These are phyloP conservation scores for Neopestalotiopsis rosae DNA, from an alignment of 2,329 filamentous ascomycete species.

Conservation along the genomic window DNA sequence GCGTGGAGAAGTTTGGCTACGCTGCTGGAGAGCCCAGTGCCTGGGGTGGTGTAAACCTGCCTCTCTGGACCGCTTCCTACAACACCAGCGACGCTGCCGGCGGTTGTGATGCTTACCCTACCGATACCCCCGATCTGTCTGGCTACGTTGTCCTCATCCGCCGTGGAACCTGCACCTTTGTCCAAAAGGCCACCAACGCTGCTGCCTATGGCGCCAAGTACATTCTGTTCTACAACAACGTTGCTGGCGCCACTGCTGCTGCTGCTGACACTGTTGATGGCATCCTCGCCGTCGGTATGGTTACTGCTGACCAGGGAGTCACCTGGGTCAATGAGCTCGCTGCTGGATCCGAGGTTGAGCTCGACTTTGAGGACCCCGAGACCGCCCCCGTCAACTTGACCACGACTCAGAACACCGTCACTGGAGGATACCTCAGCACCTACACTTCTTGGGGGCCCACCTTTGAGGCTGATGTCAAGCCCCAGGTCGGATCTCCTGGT, in stretches of 20 bases:
- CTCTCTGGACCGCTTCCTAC: slow-evolving; percentile 55
- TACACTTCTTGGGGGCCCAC: slow-evolving; percentile 67
- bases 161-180: slow-evolving; percentile 62
- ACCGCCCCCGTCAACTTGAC: slow-evolving; percentile 35
- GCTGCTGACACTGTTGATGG: slow-evolving; percentile 37
- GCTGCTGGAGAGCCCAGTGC: slow-evolving; percentile 44
- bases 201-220: slow-evolving; percentile 62
- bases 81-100: slow-evolving; percentile 54
- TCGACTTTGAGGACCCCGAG: slow-evolving; percentile 49
- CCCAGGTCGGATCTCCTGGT: slow-evolving; percentile 60
- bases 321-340: slow-evolving; percentile 50
- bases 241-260: slow-evolving; percentile 38
- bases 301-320: slow-evolving; percentile 43
- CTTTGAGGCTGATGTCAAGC: slow-evolving; percentile 62
- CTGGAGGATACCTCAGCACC: slow-evolving; percentile 56
- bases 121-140: slow-evolving; percentile 61
- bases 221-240: slow-evolving; percentile 67
- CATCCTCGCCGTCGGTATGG: slow-evolving; percentile 45
- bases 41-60: slow-evolving; percentile 52
- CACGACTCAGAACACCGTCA: slow-evolving; percentile 41
- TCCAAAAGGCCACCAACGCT: slow-evolving; percentile 58
- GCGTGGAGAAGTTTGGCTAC: slow-evolving; percentile 46
- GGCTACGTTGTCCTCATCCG: slow-evolving; percentile 64
- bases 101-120: slow-evolving; percentile 58
- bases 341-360: slow-evolving; percentile 46